phyloP scores from a whole-genome alignment of 805 yeast genomes.

The Nakazawaea laoshanensis region DNA sequence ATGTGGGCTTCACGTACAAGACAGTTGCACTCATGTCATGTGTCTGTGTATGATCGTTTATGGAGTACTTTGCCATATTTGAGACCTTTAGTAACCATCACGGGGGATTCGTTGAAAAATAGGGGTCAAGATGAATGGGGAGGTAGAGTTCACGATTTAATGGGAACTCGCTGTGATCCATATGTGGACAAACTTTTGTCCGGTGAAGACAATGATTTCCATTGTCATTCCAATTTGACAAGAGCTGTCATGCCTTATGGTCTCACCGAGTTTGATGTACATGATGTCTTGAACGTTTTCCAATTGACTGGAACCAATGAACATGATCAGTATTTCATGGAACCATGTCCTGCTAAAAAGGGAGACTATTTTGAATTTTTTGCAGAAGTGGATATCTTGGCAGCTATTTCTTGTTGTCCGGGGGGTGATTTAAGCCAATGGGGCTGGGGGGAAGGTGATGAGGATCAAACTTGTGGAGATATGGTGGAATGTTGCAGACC shows the following conservation, averaged over 20 bases:
- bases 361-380: conserved; percentile 59
- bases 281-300: conserved; percentile 61
- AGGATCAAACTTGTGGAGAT: conserved; percentile 33
- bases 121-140: conserved; percentile 58
- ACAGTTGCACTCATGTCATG: conserved; percentile 58
- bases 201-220: conserved; percentile 59
- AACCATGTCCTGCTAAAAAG: conserved; percentile 53
- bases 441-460: conserved; percentile 68
- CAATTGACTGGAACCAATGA: conserved; percentile 63
- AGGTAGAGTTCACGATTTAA: conserved; percentile 54
- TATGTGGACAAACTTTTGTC: conserved; percentile 56
- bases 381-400: conserved; percentile 56
- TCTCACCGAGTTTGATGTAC: conserved; percentile 57
- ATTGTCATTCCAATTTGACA: conserved; percentile 58
- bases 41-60: conserved; percentile 49
- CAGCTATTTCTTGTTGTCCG: conserved; percentile 62
- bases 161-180: conserved; percentile 66
- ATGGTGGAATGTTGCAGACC: conserved; percentile 61
- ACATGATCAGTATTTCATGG: conserved; percentile 62
- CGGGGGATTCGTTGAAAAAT: conserved; percentile 47
- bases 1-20: conserved; percentile 67
- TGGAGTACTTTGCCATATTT: conserved; percentile 63
- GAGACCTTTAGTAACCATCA: conserved; percentile 56
- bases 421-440: conserved; percentile 62
- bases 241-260: conserved; percentile 54